phyloP scores from a whole-genome alignment of 345 rosid species.

The Draba incana region DNA sequence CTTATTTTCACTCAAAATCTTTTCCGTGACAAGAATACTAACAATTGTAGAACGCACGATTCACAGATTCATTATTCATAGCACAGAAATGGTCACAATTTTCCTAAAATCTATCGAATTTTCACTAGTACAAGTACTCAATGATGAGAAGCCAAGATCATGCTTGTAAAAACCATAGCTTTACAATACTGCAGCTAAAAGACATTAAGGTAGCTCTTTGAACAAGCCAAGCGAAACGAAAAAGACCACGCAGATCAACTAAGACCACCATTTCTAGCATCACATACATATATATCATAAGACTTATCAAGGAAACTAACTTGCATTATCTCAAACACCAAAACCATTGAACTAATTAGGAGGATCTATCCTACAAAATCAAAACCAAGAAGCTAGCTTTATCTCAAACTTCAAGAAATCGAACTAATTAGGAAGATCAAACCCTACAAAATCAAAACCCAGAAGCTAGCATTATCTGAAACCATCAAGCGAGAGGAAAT shows the following conservation, averaged over 20 bases:
- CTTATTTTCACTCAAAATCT: not conserved
- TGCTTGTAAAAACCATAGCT: not conserved
- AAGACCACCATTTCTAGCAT: not conserved
- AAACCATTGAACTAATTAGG: not conserved
- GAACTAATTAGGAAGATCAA: no score
- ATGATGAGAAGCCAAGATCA: slow-evolving; percentile 8
- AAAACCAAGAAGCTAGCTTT: no score
- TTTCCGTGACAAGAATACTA: not conserved
- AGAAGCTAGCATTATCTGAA: slow-evolving; percentile 3
- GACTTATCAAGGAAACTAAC: no score
- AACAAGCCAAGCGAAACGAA: not conserved
- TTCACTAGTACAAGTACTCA: not conserved
- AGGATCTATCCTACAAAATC: not conserved
- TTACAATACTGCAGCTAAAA: not conserved
- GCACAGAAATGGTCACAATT: not conserved
- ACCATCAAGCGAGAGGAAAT: not conserved
- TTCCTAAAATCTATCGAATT: not conserved
- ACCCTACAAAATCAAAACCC: not conserved
- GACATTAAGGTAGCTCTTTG: not conserved
- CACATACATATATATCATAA: not conserved
- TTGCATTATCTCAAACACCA: not conserved
- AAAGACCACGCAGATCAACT: not conserved
- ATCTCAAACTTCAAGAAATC: no score
- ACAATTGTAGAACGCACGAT: not conserved
- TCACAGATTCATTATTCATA: not conserved